These are phyloP conservation scores for Cladosporium sp. DNA, from an alignment of 2,329 filamentous ascomycete species.

Conservation along the genomic window DNA sequence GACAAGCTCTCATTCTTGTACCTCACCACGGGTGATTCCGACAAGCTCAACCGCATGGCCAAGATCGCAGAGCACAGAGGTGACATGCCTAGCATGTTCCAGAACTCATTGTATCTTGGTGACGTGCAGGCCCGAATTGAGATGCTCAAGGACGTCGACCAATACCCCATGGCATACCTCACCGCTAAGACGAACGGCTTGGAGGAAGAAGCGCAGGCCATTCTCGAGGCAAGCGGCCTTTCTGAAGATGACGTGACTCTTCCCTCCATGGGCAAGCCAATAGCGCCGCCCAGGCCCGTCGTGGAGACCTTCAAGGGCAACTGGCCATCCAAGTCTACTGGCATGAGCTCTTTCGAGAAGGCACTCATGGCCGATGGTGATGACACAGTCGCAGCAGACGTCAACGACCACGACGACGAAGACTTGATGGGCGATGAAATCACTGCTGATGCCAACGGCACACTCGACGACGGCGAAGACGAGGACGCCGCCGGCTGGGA, in stretches of 20 bases:
- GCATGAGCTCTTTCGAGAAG: constrained; percentile 94
- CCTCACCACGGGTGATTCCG: constrained; percentile 82
- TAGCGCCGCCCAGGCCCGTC: constrained; percentile 69
- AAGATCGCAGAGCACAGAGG: constrained; percentile 98
- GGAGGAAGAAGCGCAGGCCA: constrained; percentile 84
- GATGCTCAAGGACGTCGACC: constrained; percentile 98
- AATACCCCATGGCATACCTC: constrained; percentile 94
- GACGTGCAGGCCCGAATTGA: constrained; percentile 92
- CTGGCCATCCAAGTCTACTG: constrained; percentile 92
- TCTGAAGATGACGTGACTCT: constrained; percentile 86
- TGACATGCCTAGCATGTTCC: constrained; percentile 93
- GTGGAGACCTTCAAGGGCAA: constrained; percentile 85
- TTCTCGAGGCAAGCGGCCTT: constrained; percentile 83
- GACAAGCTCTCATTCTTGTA: constrained; percentile 99
- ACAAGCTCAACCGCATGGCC: constrained; percentile 91
- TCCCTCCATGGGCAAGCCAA: constrained; percentile 65
- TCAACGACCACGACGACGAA: constrained; percentile 61
- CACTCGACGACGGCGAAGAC: constrained; percentile 69
- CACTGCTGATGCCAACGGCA: constrained; percentile 52
- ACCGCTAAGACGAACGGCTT: constrained; percentile 90
- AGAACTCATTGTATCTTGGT: constrained; percentile 89
- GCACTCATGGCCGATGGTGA: constrained; percentile 81
- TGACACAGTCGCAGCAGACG: constrained; percentile 57
- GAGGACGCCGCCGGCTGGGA: constrained; percentile 90
- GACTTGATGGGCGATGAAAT: constrained; percentile 63